Base-by-base conservation (phyloP, 169 alveolate species). In the Plasmodium cynomolgi region DNA sequence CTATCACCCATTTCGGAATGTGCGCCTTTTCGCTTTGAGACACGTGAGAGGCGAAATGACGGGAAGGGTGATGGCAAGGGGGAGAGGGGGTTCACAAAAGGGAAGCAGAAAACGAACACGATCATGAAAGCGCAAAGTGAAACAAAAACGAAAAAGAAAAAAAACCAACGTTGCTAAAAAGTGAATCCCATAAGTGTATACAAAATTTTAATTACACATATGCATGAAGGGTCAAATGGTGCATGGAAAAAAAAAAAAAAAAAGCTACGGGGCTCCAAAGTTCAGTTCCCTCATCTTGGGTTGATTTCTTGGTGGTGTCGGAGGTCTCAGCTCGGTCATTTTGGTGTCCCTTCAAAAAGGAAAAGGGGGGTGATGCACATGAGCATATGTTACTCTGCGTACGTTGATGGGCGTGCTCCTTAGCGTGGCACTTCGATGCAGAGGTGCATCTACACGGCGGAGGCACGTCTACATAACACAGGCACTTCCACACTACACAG, bases 241-340 rank as follows among this genome's bases (percentile, higher is more conserved):
- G 62, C 81, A 23, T 29, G 82, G 41, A 34, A 73, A 94, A 80
- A 37, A 34, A 84, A 34, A 82, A 71, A 44, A 56, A 50, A 33
- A 54, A 11, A 34, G 34, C 81, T 83, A 92, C 41, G 97, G 97
- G 34, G 97, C 97, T 3, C 97, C 97, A 95, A 86, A 95, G 90
- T 95, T 95, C 37, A 74, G 68, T 75, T 95, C 97, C n/a, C 96
- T 82, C 95, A 95, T 95, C 95, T 95, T 93, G 54, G 96, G 97
- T 41, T 93, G 96, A 88, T 93, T 95, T 71, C 98, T 86, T 54
- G 98, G 98, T 44, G 98, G 98, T 23, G 98, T 96, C 23, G 98
- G 98, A 5, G 98, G 98, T 34, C 98, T 81, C 23, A 95, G 90
- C 83, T 95, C 98, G 56, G 97, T 95, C 98, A 96, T 96, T 86